Evolutionary conservation across 331 rosid species (phyloP).

Genomic region (Arachis monticola): DNA sequence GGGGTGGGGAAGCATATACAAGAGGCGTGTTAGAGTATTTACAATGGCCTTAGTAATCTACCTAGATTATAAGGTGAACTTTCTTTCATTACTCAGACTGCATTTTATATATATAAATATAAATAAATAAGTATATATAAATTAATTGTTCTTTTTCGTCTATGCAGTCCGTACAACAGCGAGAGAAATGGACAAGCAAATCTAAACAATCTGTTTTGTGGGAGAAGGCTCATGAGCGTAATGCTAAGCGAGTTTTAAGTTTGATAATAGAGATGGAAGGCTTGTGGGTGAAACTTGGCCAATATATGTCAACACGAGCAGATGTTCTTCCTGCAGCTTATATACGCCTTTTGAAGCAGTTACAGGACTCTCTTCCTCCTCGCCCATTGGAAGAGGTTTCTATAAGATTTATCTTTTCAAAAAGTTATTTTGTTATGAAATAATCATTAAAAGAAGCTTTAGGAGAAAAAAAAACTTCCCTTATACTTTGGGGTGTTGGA

Average conservation of each 20-base stretch:
- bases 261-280: conserved; percentile 93
- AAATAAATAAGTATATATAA: conserved; percentile 17
- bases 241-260: conserved; percentile 81
- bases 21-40: conserved; percentile 79
- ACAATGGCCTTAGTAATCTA: conserved; percentile 70
- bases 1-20: conserved; percentile 80
- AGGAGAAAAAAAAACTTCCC: conserved; percentile 17
- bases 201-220: conserved; percentile 62
- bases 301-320: conserved; percentile 94
- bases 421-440: background rate
- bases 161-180: conserved; percentile 73
- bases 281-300: conserved; percentile 99
- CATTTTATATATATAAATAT: background rate
- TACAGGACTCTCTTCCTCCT: conserved; percentile 98
- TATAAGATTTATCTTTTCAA: background rate
- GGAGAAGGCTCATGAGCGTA: conserved; percentile 92
- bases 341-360: conserved; percentile 75
- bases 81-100: conserved; percentile 2
- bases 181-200: conserved; percentile 83
- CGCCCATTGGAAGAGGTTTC: conserved; percentile 92
- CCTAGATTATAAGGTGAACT: conserved; percentile 88
- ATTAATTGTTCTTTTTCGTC: conserved; percentile 13
- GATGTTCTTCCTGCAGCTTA: conserved; percentile 96
- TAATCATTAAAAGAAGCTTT: conserved; percentile 6
- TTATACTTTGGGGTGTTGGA: conserved; percentile 4